Base-by-base conservation (phyloP, 305 asterid species). In the Solanum hybrid region DNA sequence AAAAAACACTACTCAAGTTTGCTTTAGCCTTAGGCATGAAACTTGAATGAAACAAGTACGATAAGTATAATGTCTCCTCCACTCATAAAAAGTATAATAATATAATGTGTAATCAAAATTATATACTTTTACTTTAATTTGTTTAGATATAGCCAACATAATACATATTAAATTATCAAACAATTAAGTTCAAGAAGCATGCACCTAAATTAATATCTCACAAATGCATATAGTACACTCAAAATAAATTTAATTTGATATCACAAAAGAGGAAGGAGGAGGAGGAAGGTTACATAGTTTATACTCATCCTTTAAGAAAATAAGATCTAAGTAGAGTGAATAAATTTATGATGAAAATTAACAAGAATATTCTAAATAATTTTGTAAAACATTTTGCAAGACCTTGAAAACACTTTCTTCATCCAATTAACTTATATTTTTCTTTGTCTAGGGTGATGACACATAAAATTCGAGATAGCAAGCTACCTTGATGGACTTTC, bases 11-110 rank as follows among this genome's bases (percentile, higher is more conserved):
- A 95, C 97, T 94, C 95, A 80, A 95, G 96, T 93, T 94, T 93
- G 95, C 94, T 95, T 94, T 92, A 93, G 95, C 93, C 94, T 92
- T 88, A 89, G 97, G 94, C 92, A 92, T 91, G 92, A 91, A 93
- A 91, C 89, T 86, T 91, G 90, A 92, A 92, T 72, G 89, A 91
- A 86, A 90, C 88, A 86, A 71, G 81, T 87, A 87, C 69, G 29
- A 72, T 71, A 87, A 87, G 66, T 38, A 36, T 87, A 87, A 78
- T 87, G 89, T 79, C 89, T 92, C 29, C 93, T 91, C 95, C 95
- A 92, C 96, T 94, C 91, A 64, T 84, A 90, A 91, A 91, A 64
- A 93, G 91, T 92, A 78, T 31, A 90, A 90, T 91, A 86, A 86
- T 79, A 87, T 86, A 86, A 89, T 71, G 75, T 35, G 88, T 79